A percentile compares a stretch with the other conserved stretches of the same genome.
Evolutionary conservation across 208 protist genomes (phyloP).

Genomic region (Acanthamoeba culbertsoni): DNA sequence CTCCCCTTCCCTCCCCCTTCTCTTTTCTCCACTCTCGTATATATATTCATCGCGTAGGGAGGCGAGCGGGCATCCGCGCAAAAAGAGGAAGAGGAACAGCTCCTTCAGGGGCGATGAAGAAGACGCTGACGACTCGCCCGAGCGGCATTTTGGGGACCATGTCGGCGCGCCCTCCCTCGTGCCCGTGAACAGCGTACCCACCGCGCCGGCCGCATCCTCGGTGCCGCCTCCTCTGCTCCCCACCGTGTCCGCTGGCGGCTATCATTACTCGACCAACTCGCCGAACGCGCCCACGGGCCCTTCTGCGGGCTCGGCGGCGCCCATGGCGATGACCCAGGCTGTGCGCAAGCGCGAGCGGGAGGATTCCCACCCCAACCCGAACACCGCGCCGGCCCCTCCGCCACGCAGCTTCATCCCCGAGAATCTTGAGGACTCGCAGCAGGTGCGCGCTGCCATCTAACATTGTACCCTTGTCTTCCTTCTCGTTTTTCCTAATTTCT

Average conservation of each 20-base stretch:
- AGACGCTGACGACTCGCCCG: background rate
- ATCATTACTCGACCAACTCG: too few species aligned
- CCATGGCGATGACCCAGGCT: too few species aligned
- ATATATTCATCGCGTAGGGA: background rate
- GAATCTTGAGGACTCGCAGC: background rate
- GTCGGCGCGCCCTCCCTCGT: too few species aligned
- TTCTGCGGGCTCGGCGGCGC: too few species aligned
- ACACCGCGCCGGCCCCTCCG: background rate
- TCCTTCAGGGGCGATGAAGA: constrained; percentile 44
- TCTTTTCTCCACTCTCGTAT: background rate
- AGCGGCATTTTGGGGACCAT: background rate
- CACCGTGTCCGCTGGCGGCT: too few species aligned
- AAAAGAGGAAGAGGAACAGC: constrained; percentile 50
- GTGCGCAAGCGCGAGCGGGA: too few species aligned
- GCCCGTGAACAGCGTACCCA: background rate
- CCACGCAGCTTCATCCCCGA: background rate
- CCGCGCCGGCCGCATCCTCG: background rate
- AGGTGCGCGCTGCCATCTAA: background rate
- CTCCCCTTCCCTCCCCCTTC: too few species aligned
- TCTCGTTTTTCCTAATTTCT: background rate
- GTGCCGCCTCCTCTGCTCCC: too few species aligned
- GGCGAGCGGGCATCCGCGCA: background rate
- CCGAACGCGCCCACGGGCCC: too few species aligned
- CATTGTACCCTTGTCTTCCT: background rate
- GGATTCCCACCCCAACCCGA: too few species aligned